Evolutionary conservation across 495 filamentous ascomycete species (phyloP), one percentile per base, ranked within the genome.

Genomic region (Filosporella fistucella): DNA sequence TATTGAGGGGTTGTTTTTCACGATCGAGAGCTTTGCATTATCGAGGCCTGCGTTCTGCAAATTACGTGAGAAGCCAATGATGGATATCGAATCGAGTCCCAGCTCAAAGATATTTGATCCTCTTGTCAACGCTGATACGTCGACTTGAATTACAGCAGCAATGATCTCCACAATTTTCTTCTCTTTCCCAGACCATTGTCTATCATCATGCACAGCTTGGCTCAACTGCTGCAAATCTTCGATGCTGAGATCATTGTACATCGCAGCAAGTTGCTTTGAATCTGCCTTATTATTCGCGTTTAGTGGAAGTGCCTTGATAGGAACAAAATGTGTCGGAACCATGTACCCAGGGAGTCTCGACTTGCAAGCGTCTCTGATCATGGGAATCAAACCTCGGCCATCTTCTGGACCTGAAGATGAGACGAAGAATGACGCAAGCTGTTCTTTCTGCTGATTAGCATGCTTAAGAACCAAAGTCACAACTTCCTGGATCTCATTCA

Each of bases 41-140:
- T 53, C 21, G 47, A 88, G 74, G 0, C 83, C 79, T 1, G 63
- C 59, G 11, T 67, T 61, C 45, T 72, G 78, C 13, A 86, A 62
- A n/a, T 53, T 55, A 0, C 71, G 63, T 0, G 71, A 63, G 17
- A 94, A 69, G 18, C 78, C 74, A 18, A 90, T 79, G 2, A 84
- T 83, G 0, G 85, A 86, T 12, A 95, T 87, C 0, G 88, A 91
- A 59, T 93, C 89, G 6, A 91, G 68, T 0, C 89, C 89, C 2
- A 94, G 66, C 42, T 93, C 86, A 54, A 88, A 94, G 24, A 94
- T 78, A 23, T 75, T 91, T 0, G 83, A 77, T 1, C 67, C 67
- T 13, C 68, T 65, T 1, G 59, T 67, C 26, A 90, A 71, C 1
- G 69, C 62, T 3, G 54, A 55, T 0, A 45, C 26, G 7, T 72